Base-by-base conservation (phyloP, 352 stramenopile species). In the Globisporangium parvum region DNA sequence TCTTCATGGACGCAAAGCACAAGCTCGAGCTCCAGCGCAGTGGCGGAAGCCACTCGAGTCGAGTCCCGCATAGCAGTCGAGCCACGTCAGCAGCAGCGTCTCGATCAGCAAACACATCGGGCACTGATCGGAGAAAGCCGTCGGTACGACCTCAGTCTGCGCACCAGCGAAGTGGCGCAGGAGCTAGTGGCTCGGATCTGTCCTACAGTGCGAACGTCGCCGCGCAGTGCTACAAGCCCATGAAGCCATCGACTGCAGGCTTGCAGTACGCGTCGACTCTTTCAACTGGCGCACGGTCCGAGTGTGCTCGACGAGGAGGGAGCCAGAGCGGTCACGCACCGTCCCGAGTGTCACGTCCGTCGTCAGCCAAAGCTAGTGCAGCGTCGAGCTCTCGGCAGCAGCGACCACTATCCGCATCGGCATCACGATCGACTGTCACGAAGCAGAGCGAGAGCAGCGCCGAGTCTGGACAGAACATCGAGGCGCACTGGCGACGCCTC, bases 1-100 rank as follows among this genome's bases (percentile, higher is more conserved):
- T 85, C n/a, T 87, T 89, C 37, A 48, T 73, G 12, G 77, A 85
- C 41, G 79, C 82, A 1, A 92, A 85, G 64, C 69, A 68, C 51
- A 86, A 88, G 50, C 65, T 81, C 28, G 62, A 82, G 41, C 15
- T 47, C 33, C 53, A 50, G 31, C 67, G 52, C 31, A 57, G 15
- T 20, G 51, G 40, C 6, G n/a, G 52, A 2, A 33, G 18, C 18
- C 41, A 24, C 18, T 28, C 31, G 31, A 37, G 31, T 37, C 31
- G 31, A 37, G 4, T 6, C 3, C 9, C 6, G 31, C 31, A 37
- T 12, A 47, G 17, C 41, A 47, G 18, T n/a, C 18, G 40, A 47
- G 41, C 6, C 2, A 26, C 41, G 20, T 21, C 40, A 20, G 11
- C 35, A 5, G 39, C 39, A 17, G 40, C 18, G 6, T 42, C 51